Evolutionary conservation across 768 basidiomycete species (phyloP).

Genomic region (Auricularia sp.): DNA sequence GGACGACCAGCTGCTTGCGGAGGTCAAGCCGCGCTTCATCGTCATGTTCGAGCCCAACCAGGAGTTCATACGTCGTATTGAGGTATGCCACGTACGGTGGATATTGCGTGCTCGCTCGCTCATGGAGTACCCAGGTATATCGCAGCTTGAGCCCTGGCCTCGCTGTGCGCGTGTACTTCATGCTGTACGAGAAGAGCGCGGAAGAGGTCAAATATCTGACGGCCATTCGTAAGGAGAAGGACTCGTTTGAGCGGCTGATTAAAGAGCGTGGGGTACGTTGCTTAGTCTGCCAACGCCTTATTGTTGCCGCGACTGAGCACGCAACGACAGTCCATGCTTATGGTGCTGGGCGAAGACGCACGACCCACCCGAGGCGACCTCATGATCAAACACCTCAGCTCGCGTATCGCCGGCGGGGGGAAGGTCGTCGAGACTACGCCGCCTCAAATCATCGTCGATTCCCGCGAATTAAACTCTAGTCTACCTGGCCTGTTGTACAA

Average conservation of each 20-base stretch:
- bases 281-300: not conserved
- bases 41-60: constrained; percentile 94
- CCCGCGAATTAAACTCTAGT: constrained; percentile 92
- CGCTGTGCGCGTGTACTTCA: constrained; percentile 83
- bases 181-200: constrained; percentile 86
- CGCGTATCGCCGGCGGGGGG: constrained; percentile 78
- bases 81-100: constrained; percentile 39
- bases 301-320: not conserved
- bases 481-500: constrained; percentile 86
- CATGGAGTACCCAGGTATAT: constrained; percentile 52
- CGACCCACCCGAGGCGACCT: constrained; percentile 36
- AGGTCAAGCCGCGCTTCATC: constrained; percentile 83
- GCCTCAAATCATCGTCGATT: constrained; percentile 81
- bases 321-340: constrained; percentile 64
- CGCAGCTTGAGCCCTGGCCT: constrained; percentile 74
- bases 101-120: not conserved
- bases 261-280: constrained; percentile 76
- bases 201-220: constrained; percentile 95
- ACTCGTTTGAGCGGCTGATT: constrained; percentile 86
- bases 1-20: constrained; percentile 79
- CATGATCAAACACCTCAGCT: constrained; percentile 70
- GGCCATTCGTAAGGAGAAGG: constrained; percentile 81
- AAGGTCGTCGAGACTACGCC: constrained; percentile 55
- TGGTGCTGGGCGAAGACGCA: constrained; percentile 66
- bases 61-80: constrained; percentile 84